Percentiles rank a stretch among this genome's conserved stretches.
These are phyloP conservation scores for Xylaria acuta DNA, from an alignment of 495 filamentous ascomycete genomes.

Conservation along the genomic window DNA sequence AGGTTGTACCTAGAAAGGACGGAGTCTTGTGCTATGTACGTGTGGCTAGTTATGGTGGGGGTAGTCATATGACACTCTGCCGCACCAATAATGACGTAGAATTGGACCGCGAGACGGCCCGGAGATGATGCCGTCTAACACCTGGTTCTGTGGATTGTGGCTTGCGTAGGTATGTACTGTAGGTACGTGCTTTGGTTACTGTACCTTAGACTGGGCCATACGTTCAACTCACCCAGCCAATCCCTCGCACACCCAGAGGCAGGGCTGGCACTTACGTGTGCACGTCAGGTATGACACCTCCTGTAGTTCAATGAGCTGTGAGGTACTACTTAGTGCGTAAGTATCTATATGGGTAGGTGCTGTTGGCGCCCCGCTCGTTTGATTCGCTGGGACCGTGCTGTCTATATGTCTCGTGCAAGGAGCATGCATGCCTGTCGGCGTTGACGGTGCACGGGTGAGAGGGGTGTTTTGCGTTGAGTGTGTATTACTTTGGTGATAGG, in stretches of 20 bases:
- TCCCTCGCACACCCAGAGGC: not conserved
- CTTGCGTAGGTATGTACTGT: not conserved
- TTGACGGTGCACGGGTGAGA: not conserved
- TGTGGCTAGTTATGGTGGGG: too few species aligned
- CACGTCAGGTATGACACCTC: not conserved
- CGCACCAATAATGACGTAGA: conserved; percentile 27
- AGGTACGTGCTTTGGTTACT: too few species aligned
- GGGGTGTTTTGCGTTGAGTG: not conserved
- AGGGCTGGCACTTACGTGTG: not conserved
- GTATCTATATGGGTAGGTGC: not conserved
- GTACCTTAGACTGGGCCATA: not conserved
- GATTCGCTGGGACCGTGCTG: not conserved
- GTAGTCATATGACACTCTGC: too few species aligned
- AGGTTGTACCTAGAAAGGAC: too few species aligned
- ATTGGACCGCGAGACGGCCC: conserved; percentile 5
- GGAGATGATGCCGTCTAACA: not conserved
- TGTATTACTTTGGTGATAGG: too few species aligned
- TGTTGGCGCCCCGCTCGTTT: not conserved
- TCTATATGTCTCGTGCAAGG: not conserved
- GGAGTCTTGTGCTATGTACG: too few species aligned
- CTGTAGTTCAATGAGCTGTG: too few species aligned
- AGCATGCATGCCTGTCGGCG: not conserved
- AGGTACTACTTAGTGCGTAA: too few species aligned
- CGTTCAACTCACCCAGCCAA: not conserved
- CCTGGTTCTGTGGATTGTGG: not conserved